Percentiles rank a stretch among this genome's conserved stretches.
Evolutionary conservation across 2,329 filamentous ascomycete genomes (phyloP).

Genomic region (Allantophomopsis cytisporea): DNA sequence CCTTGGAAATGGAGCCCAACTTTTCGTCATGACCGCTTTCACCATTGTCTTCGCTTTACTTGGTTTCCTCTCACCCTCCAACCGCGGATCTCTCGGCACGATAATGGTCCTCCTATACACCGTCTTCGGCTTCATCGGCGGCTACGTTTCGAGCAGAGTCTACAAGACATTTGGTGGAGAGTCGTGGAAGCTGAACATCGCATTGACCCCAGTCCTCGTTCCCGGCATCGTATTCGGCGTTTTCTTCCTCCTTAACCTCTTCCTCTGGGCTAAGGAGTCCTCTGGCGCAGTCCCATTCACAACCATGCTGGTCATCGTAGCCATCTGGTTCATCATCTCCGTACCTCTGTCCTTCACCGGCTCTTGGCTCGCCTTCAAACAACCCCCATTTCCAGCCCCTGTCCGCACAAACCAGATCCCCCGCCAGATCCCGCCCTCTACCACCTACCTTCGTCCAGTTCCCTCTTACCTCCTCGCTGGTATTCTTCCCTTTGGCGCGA

Average conservation of each 20-base stretch:
- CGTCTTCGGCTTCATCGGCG: conserved; percentile 80
- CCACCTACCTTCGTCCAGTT: conserved; percentile 71
- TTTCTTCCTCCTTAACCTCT: conserved; percentile 92
- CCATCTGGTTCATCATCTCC: conserved; percentile 95
- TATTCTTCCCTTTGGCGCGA: conserved; percentile 86
- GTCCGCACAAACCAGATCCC: conserved; percentile 97
- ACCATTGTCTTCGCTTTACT: conserved; percentile 90
- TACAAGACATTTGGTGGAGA: conserved; percentile 94
- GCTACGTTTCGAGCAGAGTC: conserved; percentile 76
- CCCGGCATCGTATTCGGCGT: conserved; percentile 73
- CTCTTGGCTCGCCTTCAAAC: conserved; percentile 86
- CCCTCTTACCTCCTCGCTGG: conserved; percentile 89
- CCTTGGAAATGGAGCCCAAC: conserved; percentile 84
- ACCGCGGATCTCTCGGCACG: conserved; percentile 84
- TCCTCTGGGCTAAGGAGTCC: conserved; percentile 87
- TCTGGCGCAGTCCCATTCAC: conserved; percentile 92
- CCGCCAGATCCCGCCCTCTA: conserved; percentile 78
- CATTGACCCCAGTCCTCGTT: conserved; percentile 72
- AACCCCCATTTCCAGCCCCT: conserved; percentile 57
- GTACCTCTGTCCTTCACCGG: conserved; percentile 82
- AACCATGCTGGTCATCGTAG: conserved; percentile 87
- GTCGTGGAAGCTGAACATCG: conserved; percentile 88
- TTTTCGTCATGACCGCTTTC: conserved; percentile 94
- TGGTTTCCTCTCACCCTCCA: conserved; percentile 90
- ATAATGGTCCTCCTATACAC: conserved; percentile 92